phyloP scores from a whole-genome alignment of 2,329 filamentous ascomycete species.

The Penicillium sp. region DNA sequence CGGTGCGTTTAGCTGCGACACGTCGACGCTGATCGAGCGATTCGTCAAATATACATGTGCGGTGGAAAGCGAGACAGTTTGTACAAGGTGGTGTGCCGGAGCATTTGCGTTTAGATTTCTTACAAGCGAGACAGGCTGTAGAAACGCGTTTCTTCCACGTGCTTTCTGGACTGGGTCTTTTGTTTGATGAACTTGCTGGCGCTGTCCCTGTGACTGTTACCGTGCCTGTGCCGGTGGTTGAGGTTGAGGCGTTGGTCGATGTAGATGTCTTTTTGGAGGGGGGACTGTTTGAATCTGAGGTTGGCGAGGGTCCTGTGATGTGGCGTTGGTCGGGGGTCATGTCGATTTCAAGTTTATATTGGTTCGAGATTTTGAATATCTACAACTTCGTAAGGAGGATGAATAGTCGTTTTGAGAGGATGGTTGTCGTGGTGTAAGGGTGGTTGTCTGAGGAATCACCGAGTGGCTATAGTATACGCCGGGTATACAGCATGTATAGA shows the following conservation, averaged over 20 bases:
- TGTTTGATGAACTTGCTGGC: background rate
- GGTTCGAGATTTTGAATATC: too few species aligned
- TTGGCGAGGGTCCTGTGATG: conserved; percentile 30
- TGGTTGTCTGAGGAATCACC: background rate
- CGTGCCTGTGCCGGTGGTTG: too few species aligned
- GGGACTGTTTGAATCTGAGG: conserved; percentile 16
- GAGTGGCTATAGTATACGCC: background rate
- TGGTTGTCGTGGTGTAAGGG: too few species aligned
- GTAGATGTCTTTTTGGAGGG: conserved; percentile 9
- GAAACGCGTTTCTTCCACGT: conserved; percentile 44
- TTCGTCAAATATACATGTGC: conserved; percentile 61
- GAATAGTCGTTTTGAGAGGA: too few species aligned
- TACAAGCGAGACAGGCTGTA: conserved; percentile 45
- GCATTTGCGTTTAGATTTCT: conserved; percentile 48
- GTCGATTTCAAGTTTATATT: too few species aligned
- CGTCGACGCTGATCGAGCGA: conserved; percentile 58
- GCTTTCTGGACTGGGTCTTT: background rate
- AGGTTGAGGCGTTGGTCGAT: background rate
- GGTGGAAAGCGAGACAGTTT: conserved; percentile 41
- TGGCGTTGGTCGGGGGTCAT: conserved; percentile 31
- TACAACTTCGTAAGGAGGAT: too few species aligned
- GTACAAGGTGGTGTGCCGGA: conserved; percentile 43
- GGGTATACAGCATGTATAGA: background rate
- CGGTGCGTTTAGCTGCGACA: conserved; percentile 44
- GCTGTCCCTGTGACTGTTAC: background rate